Evolutionary conservation across 495 filamentous ascomycete genomes (phyloP), one percentile per base, ranked within the genome.

Genomic region (Hypoxylon fragiforme): DNA sequence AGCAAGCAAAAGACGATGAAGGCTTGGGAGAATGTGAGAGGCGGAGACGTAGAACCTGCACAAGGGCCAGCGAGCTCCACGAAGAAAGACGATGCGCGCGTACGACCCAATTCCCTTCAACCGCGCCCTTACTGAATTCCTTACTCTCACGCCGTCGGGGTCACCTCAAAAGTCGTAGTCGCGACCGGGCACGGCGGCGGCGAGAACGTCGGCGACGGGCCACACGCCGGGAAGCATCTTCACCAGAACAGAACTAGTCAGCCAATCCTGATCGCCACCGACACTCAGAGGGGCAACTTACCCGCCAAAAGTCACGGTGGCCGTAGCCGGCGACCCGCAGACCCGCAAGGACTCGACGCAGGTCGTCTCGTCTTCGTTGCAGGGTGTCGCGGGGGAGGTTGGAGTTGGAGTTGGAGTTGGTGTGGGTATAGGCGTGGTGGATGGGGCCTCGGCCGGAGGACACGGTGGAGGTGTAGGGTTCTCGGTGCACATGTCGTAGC

Each of bases 201-300:
- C 2, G 60, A 50, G 34, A 53, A 67, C 2, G 57, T 67, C 9
- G 61, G 61, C 3, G 34, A 44, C 4, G 54, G 54, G 13, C 53
- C 65, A 35, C 62, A 67, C 0, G 45, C 58, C 12, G 44, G 50
- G 38, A 52, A 64, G 42, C 65, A 67, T 35, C 64, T 67, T 39
- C 2, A 3, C 14, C n/a, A n/a, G 5, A 12, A 21, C 55, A 37
- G 51, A 41, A 13, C 21, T n/a, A n/a, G n/a, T n/a, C n/a, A n/a
- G n/a, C n/a, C n/a, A n/a, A n/a, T n/a, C n/a, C n/a, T n/a, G n/a
- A n/a, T n/a, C n/a, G n/a, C n/a, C n/a, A n/a, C n/a, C n/a, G n/a
- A n/a, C n/a, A n/a, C n/a, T n/a, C n/a, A n/a, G n/a, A n/a, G n/a
- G 40, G 15, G 7, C 3, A n/a, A 46, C 64, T 48, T 28, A 67